Percentiles rank a stretch among this genome's conserved stretches.
Evolutionary conservation across 2,329 filamentous ascomycete species (phyloP).

Genomic region (Neofusicoccum cordaticola): DNA sequence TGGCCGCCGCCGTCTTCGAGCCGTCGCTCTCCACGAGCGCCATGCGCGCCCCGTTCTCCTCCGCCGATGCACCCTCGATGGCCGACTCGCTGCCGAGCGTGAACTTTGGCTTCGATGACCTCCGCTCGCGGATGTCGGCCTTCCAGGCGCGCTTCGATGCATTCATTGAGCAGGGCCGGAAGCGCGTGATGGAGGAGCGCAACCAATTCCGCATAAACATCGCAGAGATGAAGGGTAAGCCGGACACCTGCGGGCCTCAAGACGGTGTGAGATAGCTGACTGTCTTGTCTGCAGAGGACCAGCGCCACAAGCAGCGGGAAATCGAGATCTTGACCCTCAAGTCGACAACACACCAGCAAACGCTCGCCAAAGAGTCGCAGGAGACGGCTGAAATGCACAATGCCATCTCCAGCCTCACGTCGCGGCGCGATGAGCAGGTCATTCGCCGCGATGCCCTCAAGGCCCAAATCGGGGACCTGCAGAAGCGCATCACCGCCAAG

Average conservation of each 20-base stretch:
- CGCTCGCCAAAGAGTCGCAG: slow-evolving; percentile 70
- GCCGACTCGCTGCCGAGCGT: slow-evolving; percentile 80
- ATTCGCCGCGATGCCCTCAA: slow-evolving; percentile 55
- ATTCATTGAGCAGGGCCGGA: slow-evolving; percentile 88
- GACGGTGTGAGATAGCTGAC: neutral
- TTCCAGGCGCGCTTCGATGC: slow-evolving; percentile 89
- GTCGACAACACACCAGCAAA: slow-evolving; percentile 67
- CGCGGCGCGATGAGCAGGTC: slow-evolving; percentile 55
- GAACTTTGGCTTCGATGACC: slow-evolving; percentile 93
- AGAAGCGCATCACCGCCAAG: slow-evolving; percentile 66
- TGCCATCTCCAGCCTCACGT: slow-evolving; percentile 55
- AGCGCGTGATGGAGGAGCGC: slow-evolving; percentile 85
- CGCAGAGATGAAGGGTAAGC: slow-evolving; percentile 80
- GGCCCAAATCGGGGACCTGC: slow-evolving; percentile 60
- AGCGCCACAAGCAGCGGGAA: slow-evolving; percentile 82
- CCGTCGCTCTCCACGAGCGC: slow-evolving; percentile 65
- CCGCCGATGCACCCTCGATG: slow-evolving; percentile 61
- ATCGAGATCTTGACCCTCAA: slow-evolving; percentile 79
- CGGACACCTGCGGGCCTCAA: neutral
- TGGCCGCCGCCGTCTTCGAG: slow-evolving; percentile 60
- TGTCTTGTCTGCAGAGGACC: slow-evolving; percentile 63
- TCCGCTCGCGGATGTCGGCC: slow-evolving; percentile 90
- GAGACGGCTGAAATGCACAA: slow-evolving; percentile 66
- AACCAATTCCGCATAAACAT: slow-evolving; percentile 92
- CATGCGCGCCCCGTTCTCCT: slow-evolving; percentile 55